These are phyloP conservation scores for Fusarium nodosum DNA, from an alignment of 2,329 filamentous ascomycete species.

Conservation along the genomic window DNA sequence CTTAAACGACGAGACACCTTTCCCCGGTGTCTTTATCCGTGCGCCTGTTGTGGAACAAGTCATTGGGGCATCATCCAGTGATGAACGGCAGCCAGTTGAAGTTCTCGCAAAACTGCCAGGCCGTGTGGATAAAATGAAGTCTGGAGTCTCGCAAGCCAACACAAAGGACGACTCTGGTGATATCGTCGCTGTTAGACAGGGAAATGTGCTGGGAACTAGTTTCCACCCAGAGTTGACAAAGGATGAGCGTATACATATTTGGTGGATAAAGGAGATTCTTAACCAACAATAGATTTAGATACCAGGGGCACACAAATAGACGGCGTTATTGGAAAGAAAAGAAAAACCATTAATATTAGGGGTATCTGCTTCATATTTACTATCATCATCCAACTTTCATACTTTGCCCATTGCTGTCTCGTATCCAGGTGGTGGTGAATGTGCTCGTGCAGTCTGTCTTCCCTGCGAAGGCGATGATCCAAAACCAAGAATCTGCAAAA, in stretches of 20 bases:
- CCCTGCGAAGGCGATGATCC: conserved; percentile 6
- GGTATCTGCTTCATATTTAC: conserved; percentile 19
- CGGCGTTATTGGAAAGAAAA: conserved; percentile 25
- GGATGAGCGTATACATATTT: conserved; percentile 88
- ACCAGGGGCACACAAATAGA: conserved; percentile 10
- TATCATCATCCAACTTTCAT: conserved; percentile 12
- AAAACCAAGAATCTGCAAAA: conserved; percentile 48
- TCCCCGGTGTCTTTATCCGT: conserved; percentile 90
- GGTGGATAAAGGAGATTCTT: conserved; percentile 85
- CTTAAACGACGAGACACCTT: conserved; percentile 64
- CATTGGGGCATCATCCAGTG: conserved; percentile 54
- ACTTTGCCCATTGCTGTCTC: conserved; percentile 31
- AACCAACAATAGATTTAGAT: conserved; percentile 38
- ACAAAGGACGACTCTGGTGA: conserved; percentile 69
- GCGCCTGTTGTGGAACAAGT: conserved; percentile 93
- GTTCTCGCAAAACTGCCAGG: conserved; percentile 66
- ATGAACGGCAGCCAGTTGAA: conserved; percentile 58
- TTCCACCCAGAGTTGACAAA: conserved; percentile 95
- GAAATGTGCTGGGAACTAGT: conserved; percentile 92
- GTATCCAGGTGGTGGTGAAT: conserved; percentile 47
- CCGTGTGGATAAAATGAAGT: conserved; percentile 56
- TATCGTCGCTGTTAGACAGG: conserved; percentile 90
- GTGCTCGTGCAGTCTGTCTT: conserved; percentile 11
- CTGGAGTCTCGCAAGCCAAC: conserved; percentile 56
- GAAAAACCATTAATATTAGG: conserved; percentile 26